A percentile compares a stretch with the other conserved stretches of the same genome.
Conservation (phyloP, 495 filamentous ascomycete species). For the Lophium mytilinum region DNA sequence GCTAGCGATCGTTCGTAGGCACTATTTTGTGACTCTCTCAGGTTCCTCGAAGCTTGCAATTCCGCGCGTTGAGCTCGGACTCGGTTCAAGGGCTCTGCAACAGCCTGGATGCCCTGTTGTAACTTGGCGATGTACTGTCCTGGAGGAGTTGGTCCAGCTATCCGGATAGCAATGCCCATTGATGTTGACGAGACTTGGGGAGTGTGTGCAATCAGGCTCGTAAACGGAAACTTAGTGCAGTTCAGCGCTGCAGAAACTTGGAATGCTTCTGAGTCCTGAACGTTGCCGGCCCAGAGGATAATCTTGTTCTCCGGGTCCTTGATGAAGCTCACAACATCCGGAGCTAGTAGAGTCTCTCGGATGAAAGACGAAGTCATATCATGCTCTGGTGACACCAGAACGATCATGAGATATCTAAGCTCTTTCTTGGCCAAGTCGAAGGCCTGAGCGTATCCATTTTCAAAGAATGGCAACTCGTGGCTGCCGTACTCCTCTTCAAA, state of each 20-base stretch:
- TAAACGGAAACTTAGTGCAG: conserved; percentile 86
- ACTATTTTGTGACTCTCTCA: conserved; percentile 77
- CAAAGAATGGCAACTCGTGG: conserved; percentile 62
- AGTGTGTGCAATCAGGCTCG: conserved; percentile 74
- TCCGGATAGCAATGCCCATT: conserved; percentile 77
- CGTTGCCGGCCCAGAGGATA: conserved; percentile 83
- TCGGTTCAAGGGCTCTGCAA: conserved; percentile 58
- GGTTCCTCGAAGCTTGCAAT: conserved; percentile 64
- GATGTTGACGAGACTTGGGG: conserved; percentile 68
- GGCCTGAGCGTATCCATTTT: conserved; percentile 82
- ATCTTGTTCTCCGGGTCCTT: conserved; percentile 65
- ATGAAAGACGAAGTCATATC: conserved; percentile 85
- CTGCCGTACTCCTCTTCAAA: conserved; percentile 88
- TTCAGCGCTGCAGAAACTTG: conserved; percentile 76
- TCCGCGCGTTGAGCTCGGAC: conserved; percentile 62
- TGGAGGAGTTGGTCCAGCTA: conserved; percentile 59
- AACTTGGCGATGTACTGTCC: conserved; percentile 63
- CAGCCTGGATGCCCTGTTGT: conserved; percentile 57
- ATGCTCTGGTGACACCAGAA: conserved; percentile 84
- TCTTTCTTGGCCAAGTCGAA: conserved; percentile 82
- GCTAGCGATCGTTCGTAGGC: conserved; percentile 90
- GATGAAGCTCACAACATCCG: conserved; percentile 64
- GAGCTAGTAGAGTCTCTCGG: conserved; percentile 67
- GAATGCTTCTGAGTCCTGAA: conserved; percentile 87
- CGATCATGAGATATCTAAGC: conserved; percentile 78